Percentiles rank a stretch among this genome's conserved stretches.
Evolutionary conservation across 305 asterid species (phyloP).

Genomic region (Fraxinus sp.): DNA sequence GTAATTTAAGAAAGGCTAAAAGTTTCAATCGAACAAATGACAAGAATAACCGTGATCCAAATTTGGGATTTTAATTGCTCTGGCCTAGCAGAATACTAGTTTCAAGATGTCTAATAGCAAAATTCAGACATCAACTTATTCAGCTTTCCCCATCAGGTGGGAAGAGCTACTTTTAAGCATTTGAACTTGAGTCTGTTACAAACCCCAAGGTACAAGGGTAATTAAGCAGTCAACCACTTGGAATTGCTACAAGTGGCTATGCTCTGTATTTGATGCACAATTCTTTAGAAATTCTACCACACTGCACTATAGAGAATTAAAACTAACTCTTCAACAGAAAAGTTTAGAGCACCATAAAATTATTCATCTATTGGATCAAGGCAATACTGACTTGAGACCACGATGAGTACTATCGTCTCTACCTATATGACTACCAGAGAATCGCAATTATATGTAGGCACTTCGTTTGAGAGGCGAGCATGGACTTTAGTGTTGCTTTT

Average conservation of each 20-base stretch:
- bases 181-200: too few species aligned
- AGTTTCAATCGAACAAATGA: neutral
- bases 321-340: too few species aligned
- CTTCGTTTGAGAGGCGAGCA: neutral
- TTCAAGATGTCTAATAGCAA: too few species aligned
- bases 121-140: too few species aligned
- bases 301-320: neutral
- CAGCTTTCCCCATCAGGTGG: too few species aligned
- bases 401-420: neutral
- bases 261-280: neutral
- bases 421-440: neutral
- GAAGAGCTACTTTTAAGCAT: too few species aligned
- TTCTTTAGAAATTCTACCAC: neutral
- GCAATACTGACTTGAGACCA: neutral
- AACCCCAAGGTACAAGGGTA: too few species aligned
- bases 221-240: neutral
- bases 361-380: neutral
- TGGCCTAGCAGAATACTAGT: neutral
- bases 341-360: neutral
- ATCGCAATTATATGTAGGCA: neutral
- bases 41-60: neutral
- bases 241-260: neutral
- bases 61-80: neutral
- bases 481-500: neutral
- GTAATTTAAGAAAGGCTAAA: neutral